Evolutionary conservation across 768 basidiomycete species (phyloP).

Genomic region (Hericium rajendrae): DNA sequence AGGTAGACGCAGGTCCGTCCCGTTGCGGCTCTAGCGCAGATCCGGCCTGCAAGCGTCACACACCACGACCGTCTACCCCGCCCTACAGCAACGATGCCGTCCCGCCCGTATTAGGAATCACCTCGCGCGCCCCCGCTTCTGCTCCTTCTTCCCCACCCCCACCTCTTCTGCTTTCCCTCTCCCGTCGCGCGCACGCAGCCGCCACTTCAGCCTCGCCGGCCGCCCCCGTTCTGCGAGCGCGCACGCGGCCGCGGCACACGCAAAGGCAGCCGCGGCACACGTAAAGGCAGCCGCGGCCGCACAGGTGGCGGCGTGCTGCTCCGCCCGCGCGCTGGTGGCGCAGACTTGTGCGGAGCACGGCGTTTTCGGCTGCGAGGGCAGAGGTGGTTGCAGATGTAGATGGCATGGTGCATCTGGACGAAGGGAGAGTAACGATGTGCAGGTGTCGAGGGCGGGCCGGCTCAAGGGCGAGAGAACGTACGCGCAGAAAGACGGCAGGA

Average conservation of each 20-base stretch:
- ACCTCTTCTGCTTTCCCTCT: too few relatives aligned
- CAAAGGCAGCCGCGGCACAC: neutral
- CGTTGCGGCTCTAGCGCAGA: too few relatives aligned
- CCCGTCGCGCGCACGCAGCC: too few relatives aligned
- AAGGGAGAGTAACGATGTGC: neutral
- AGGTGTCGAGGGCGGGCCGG: neutral
- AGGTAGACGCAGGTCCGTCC: too few relatives aligned
- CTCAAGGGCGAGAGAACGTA: conserved; percentile 9
- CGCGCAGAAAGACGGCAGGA: conserved; percentile 9
- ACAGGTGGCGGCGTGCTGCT: conserved; percentile 8
- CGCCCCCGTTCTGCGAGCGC: too few relatives aligned
- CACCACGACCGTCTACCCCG: too few relatives aligned
- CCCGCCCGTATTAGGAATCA: neutral
- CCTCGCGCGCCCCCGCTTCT: neutral
- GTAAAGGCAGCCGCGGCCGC: too few relatives aligned
- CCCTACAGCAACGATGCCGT: too few relatives aligned
- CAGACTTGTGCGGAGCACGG: conserved; percentile 3
- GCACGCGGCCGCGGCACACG: neutral
- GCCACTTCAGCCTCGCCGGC: too few relatives aligned
- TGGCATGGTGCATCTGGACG: neutral
- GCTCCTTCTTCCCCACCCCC: too few relatives aligned
- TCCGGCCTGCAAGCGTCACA: too few relatives aligned
- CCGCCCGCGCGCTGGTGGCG: conserved; percentile 6
- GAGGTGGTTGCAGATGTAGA: neutral
- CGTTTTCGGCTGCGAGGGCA: conserved; percentile 10